Evolutionary conservation across 208 protist species (phyloP).

Genomic region (Porcisia deanei): DNA sequence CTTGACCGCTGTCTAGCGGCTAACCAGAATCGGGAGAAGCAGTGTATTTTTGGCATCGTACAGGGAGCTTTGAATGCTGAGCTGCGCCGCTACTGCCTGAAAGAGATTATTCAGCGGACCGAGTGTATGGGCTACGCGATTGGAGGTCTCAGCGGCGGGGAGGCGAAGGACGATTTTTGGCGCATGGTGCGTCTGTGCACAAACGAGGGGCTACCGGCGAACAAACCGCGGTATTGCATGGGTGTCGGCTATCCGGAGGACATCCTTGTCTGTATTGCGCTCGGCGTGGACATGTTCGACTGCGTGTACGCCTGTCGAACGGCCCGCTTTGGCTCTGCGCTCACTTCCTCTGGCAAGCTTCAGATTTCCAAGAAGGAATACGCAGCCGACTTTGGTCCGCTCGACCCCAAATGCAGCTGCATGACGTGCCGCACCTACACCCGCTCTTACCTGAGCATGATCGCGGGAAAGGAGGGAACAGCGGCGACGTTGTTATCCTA

Average conservation of each 20-base stretch:
- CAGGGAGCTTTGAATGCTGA: conserved; percentile 95
- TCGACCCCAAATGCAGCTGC: conserved; percentile 93
- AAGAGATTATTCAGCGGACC: conserved; percentile 93
- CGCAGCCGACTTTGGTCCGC: conserved; percentile 67
- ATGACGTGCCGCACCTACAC: conserved; percentile 93
- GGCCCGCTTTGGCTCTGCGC: conserved; percentile 95
- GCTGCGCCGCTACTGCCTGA: conserved; percentile 90
- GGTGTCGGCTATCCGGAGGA: conserved; percentile 99
- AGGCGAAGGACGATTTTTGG: conserved; percentile 98
- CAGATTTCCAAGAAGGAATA: conserved; percentile 78
- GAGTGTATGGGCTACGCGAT: conserved; percentile 98
- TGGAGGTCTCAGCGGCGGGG: conserved; percentile 98
- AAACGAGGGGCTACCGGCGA: conserved; percentile 73
- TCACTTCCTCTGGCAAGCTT: conserved; percentile 86
- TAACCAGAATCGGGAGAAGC: conserved; percentile 90
- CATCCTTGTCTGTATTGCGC: conserved; percentile 97
- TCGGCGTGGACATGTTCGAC: conserved; percentile 99
- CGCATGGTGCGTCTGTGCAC: conserved; percentile 93
- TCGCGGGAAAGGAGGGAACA: conserved; percentile 87
- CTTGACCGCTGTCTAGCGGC: conserved; percentile 97
- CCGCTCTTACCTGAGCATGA: conserved; percentile 92
- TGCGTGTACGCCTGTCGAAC: conserved; percentile 99
- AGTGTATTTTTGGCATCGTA: conserved; percentile 99
- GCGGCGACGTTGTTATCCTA: conserved; percentile 95
- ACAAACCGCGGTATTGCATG: conserved; percentile 99